Evolutionary conservation across 371 early-diverging fungal genomes (phyloP), one percentile per base, ranked within the genome.

Genomic region (Zopfochytrium polystomum): DNA sequence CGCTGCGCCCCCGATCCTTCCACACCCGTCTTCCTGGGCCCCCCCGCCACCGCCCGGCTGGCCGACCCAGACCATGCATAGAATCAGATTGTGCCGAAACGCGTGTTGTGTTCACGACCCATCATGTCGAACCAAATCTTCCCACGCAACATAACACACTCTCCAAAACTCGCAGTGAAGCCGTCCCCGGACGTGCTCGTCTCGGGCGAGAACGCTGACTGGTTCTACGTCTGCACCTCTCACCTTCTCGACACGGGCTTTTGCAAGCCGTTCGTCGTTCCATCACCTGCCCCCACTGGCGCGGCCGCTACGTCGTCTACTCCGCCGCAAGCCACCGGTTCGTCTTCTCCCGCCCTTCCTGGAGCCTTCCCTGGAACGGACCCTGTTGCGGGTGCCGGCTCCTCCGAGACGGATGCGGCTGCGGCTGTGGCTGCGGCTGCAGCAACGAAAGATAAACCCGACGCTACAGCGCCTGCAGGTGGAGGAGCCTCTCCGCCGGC

Each of bases 191-290:
- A 47, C 23, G 42, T 64, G 20, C 47, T 64, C 18, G 59, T 58
- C 2, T 20, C 46, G 27, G 65, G 65, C 25, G 65, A 58, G 18
- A 52, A 64, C 58, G 54, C 52, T 11, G 65, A 64, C 42, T 64
- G 65, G 65, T 64, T 64, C 54, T 64, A 58, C 54, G 23, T 46
- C 46, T 64, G 65, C 48, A 50, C 32, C 29, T 52, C 58, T 22
- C 65, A 64, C 65, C 45, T 64, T n/a, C 30, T 25, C 15, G 65
- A 64, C 35, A 27, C 38, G 2, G 7, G 44, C 13, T 64, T 64
- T 31, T 58, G 58, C 35, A 13, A n/a, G 31, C n/a, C 32, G 26
- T 18, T 32, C 15, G 9, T 32, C 6, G 43, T 43, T 7, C 20
- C 56, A 7, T 13, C 18, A 25, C 27, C 45, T 2, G 45, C 53